Evolutionary conservation across 352 stramenopile genomes (phyloP).

Genomic region (Pythium rishiriense): DNA sequence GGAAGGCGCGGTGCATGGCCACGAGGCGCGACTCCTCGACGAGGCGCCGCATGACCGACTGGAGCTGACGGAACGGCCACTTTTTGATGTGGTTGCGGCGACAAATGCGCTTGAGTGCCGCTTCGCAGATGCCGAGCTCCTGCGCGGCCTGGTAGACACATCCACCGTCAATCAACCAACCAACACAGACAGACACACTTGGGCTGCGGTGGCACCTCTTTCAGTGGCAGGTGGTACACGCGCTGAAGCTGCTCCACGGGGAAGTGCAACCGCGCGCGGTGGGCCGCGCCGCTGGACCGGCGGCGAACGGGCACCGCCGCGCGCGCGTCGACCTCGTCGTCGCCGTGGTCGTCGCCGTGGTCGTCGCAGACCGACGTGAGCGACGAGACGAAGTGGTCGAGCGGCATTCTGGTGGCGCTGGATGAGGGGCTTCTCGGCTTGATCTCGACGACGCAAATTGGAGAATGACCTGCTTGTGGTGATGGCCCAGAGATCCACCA

Average conservation of each 20-base stretch:
- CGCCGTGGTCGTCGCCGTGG: background rate
- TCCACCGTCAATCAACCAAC: too few relatives aligned
- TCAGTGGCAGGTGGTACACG: conserved; percentile 73
- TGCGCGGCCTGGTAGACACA: conserved; percentile 60
- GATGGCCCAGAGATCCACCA: too few relatives aligned
- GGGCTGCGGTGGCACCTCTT: conserved; percentile 66
- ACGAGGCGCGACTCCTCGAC: conserved; percentile 6
- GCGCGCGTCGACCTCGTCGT: too few relatives aligned
- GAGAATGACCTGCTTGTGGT: too few relatives aligned
- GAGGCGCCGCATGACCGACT: conserved; percentile 60
- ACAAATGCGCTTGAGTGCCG: conserved; percentile 83
- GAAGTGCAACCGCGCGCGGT: conserved; percentile 54
- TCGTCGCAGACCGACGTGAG: background rate
- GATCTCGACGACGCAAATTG: background rate
- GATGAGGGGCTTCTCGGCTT: background rate
- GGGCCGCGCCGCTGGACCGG: background rate
- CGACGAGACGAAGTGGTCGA: background rate
- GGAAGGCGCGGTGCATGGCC: background rate
- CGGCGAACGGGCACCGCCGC: background rate
- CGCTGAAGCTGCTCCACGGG: conserved; percentile 52
- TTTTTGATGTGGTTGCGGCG: conserved; percentile 67
- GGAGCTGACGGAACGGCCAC: conserved; percentile 73
- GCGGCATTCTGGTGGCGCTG: background rate
- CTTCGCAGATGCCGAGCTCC: conserved; percentile 65
- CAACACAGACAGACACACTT: too few relatives aligned